phyloP scores from a whole-genome alignment of 495 filamentous ascomycete species.

The Podospora fimiseda region DNA sequence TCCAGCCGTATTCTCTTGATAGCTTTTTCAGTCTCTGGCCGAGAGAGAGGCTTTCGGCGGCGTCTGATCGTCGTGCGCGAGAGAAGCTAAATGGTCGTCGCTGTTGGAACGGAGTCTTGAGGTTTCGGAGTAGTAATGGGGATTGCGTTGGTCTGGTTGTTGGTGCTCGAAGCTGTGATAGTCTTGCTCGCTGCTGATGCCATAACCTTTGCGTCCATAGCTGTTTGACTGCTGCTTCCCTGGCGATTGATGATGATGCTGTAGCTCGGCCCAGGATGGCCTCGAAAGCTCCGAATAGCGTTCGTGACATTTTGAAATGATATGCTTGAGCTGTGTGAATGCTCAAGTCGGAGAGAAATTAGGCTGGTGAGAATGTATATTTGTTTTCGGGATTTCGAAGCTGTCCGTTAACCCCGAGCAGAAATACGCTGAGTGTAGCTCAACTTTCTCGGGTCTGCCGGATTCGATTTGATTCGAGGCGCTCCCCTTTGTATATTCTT shows the following conservation, averaged over 20 bases:
- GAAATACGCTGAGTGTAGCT: not conserved
- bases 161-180: conserved; percentile 6
- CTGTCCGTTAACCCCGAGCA: conserved; percentile 3
- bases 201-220: conserved; percentile 6
- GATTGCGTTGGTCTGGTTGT: conserved; percentile 3
- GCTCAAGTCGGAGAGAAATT: no score
- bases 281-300: conserved; percentile 15
- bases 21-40: conserved; percentile 69
- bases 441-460: not conserved
- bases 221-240: not conserved
- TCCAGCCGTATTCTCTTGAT: conserved; percentile 92
- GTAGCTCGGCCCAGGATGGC: conserved; percentile 12
- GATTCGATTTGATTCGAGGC: not conserved
- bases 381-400: not conserved
- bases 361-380: not conserved
- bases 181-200: conserved; percentile 11
- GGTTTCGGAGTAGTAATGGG: not conserved
- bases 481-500: not conserved
- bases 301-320: conserved; percentile 19
- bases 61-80: conserved; percentile 12
- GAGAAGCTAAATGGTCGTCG: conserved; percentile 25
- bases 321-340: no score
- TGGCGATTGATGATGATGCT: not conserved
- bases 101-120: conserved; percentile 5
- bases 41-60: conserved; percentile 46